Evolutionary conservation across 768 basidiomycete species (phyloP).

Genomic region (Lyophyllum semitale): DNA sequence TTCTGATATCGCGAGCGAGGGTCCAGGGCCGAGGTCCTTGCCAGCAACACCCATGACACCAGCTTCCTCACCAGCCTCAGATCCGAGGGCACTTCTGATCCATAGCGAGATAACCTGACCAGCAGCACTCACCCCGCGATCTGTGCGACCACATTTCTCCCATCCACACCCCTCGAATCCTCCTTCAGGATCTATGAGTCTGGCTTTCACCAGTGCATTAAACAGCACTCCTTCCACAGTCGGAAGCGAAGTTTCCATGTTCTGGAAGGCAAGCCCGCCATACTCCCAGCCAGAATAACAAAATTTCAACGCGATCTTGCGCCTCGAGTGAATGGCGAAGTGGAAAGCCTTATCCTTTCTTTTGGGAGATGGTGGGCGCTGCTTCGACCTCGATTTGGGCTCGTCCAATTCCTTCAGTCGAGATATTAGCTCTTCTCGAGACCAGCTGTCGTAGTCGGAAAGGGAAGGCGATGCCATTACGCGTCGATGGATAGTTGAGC

Average conservation of each 20-base stretch:
- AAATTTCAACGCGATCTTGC: slow-evolving; percentile 94
- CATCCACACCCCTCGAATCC: slow-evolving; percentile 89
- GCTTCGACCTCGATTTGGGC: slow-evolving; percentile 24
- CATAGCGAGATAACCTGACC: slow-evolving; percentile 93
- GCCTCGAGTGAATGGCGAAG: slow-evolving; percentile 68
- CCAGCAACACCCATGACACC: not conserved
- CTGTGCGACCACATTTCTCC: slow-evolving; percentile 91
- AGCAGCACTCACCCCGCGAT: slow-evolving; percentile 91
- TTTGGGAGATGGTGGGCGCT: slow-evolving; percentile 26
- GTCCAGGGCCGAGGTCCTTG: not conserved
- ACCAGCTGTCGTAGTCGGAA: slow-evolving; percentile 41
- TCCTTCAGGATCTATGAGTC: slow-evolving; percentile 70
- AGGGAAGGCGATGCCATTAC: slow-evolving; percentile 14
- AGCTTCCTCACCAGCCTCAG: slow-evolving; percentile 18
- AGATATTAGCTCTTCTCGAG: slow-evolving; percentile 68
- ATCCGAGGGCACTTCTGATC: slow-evolving; percentile 71
- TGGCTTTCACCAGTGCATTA: slow-evolving; percentile 73
- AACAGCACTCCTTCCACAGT: slow-evolving; percentile 92
- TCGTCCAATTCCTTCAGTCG: slow-evolving; percentile 60
- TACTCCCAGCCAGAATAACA: slow-evolving; percentile 93
- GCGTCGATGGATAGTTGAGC: slow-evolving; percentile 6
- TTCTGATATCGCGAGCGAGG: slow-evolving; percentile 1
- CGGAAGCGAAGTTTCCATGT: slow-evolving; percentile 67
- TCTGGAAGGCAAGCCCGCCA: slow-evolving; percentile 85
- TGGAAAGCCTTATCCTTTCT: slow-evolving; percentile 44